Evolutionary conservation across 805 yeast genomes (phyloP).

Genomic region (Pichia deserticola): DNA sequence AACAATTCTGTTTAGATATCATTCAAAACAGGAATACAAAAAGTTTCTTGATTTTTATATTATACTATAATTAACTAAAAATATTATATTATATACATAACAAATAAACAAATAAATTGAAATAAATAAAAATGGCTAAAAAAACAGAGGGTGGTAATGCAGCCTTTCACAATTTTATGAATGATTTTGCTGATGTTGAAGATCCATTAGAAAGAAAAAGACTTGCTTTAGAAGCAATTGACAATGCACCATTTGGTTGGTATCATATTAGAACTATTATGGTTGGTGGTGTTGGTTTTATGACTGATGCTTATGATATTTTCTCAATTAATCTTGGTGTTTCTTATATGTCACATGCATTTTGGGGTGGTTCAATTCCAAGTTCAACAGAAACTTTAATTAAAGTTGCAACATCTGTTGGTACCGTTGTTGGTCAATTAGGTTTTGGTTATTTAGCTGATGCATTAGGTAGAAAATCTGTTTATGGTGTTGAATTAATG

Average conservation of each 20-base stretch:
- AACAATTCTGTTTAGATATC: no score
- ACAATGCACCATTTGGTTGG: constrained; percentile 75
- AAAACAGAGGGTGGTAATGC: constrained; percentile 69
- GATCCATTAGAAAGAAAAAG: constrained; percentile 86
- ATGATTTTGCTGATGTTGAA: constrained; percentile 72
- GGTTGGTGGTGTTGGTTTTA: constrained; percentile 93
- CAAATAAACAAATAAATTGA: background rate
- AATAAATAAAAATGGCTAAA: constrained; percentile 4
- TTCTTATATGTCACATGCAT: constrained; percentile 70
- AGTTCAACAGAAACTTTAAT: constrained; percentile 66
- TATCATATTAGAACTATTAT: constrained; percentile 73
- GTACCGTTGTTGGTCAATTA: constrained; percentile 88
- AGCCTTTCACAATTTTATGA: constrained; percentile 77
- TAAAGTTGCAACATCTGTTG: constrained; percentile 87
- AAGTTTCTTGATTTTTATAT: no score
- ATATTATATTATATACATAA: background rate
- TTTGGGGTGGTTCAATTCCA: constrained; percentile 59
- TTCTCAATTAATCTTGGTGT: constrained; percentile 83
- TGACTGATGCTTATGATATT: constrained; percentile 89
- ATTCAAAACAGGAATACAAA: no score
- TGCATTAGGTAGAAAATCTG: constrained; percentile 73
- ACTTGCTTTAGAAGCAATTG: constrained; percentile 76
- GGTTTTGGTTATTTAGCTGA: constrained; percentile 82
- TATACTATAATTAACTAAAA: no score
- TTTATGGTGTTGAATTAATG: constrained; percentile 82